Base-by-base conservation (phyloP, 2,329 filamentous ascomycete genomes). In the Teratosphaeriaceae sp. region DNA sequence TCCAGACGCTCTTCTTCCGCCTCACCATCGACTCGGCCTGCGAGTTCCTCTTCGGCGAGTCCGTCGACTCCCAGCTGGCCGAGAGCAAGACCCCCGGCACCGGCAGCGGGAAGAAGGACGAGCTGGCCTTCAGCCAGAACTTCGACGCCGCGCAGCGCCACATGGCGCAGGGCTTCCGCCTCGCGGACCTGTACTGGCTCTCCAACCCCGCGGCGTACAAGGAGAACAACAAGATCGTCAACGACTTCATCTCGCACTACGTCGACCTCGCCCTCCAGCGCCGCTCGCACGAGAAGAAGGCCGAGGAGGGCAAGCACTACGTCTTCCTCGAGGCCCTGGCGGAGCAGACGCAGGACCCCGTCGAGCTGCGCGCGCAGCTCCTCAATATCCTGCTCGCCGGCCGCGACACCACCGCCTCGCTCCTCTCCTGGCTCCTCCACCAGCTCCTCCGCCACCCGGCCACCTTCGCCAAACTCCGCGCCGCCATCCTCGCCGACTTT, bases 351-450 rank as follows among this genome's bases (percentile, higher is more conserved):
- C 65, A 56, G 2, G 68, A 73, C 46, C 67, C 65, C 21, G 60
- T 60, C 39, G 53, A 64, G 35, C 57, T 74, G 12, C 60, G 67
- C 12, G 64, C 65, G 29, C 69, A 73, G 48, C 56, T 72, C 3
- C 62, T 73, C 48, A 73, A 72, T 55, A 67, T 94, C 68, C 76
- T 94, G 6, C 84, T 84, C 1, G 88, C 88, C 0, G 72, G 69
- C 38, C 71, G 79, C 48, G 76, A 79, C 62, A 79, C 76, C 2
- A 79, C 76, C 13, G 72, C 75, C 27, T 59, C 58, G 2, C 67
- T 75, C 9, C 59, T 79, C 35, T 70, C 68, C 16, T 79, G 75
- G 74, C 67, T 72, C 16, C 67, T 72, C 45, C 76, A 76, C 53
- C 63, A 72, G 4, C 64, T 79, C 5, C 69, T 70, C 45, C 65